Evolutionary conservation across 257 asterid genomes (phyloP).

Genomic region (Jacaranda copaia): DNA sequence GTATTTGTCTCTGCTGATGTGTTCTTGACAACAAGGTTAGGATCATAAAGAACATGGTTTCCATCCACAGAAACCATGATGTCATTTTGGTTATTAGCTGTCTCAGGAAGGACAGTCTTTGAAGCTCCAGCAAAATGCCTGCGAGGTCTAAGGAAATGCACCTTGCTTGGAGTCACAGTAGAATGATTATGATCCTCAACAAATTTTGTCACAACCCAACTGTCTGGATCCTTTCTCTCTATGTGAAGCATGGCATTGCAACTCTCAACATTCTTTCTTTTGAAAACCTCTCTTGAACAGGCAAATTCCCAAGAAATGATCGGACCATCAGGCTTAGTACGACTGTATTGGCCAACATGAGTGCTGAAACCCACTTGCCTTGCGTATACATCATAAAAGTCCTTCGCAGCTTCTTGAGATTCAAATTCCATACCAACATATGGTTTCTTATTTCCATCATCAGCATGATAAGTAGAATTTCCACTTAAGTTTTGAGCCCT

Average conservation of each 20-base stretch:
- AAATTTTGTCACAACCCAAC: slow-evolving; percentile 78
- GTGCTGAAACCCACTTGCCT: slow-evolving; percentile 69
- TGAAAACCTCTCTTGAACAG: slow-evolving; percentile 70
- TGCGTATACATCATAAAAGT: slow-evolving; percentile 71
- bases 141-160: slow-evolving; percentile 66
- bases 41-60: slow-evolving; percentile 53
- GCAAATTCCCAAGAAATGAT: slow-evolving; percentile 66
- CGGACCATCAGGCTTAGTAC: slow-evolving; percentile 69
- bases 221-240: slow-evolving; percentile 55
- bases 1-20: slow-evolving; percentile 39
- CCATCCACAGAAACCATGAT: slow-evolving; percentile 55
- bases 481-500: slow-evolving; percentile 45
- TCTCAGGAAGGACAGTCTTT: slow-evolving; percentile 50
- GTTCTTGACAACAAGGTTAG: slow-evolving; percentile 44
- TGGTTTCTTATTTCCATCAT: slow-evolving; percentile 55
- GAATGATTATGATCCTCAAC: slow-evolving; percentile 86
- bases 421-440: slow-evolving; percentile 76
- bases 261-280: slow-evolving; percentile 64
- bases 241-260: slow-evolving; percentile 72
- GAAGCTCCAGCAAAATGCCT: slow-evolving; percentile 73
- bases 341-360: slow-evolving; percentile 65
- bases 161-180: slow-evolving; percentile 56
- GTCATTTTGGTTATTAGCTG: slow-evolving; percentile 52
- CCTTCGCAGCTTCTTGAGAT: slow-evolving; percentile 79
- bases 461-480: slow-evolving; percentile 51